A percentile compares a stretch with the other conserved stretches of the same genome.
phyloP scores from a whole-genome alignment of 768 basidiomycete species.

The Thelephora ganbajun region DNA sequence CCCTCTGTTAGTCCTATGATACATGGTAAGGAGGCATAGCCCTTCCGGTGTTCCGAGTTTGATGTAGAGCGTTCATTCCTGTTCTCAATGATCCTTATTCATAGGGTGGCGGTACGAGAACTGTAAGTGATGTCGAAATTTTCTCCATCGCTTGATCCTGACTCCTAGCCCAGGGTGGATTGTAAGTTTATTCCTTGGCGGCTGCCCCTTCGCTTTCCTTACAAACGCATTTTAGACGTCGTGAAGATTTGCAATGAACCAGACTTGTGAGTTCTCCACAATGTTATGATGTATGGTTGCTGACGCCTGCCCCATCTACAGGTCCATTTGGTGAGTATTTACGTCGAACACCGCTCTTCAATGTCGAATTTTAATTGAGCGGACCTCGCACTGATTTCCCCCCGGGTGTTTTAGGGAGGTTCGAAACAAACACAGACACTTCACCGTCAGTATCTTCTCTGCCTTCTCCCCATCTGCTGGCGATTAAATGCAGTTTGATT shows the following conservation, averaged over 20 bases:
- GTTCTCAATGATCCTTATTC: neutral
- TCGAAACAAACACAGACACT: constrained; percentile 69
- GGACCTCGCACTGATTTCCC: constrained; percentile 10
- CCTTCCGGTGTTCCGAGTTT: neutral
- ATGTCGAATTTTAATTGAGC: neutral
- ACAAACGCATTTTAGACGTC: constrained; percentile 34
- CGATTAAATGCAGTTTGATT: neutral
- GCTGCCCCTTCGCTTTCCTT: neutral
- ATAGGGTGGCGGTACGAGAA: constrained; percentile 53
- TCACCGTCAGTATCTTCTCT: constrained; percentile 43
- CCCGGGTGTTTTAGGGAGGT: constrained; percentile 56
- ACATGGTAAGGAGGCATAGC: constrained; percentile 28
- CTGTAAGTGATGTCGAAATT: constrained; percentile 34
- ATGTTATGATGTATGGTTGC: constrained; percentile 1
- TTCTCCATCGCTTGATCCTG: neutral
- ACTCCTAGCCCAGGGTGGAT: constrained; percentile 37
- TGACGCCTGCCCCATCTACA: constrained; percentile 16
- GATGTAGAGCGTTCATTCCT: neutral
- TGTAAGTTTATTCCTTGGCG: constrained; percentile 29
- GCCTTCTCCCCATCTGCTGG: neutral
- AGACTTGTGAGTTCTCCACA: constrained; percentile 49
- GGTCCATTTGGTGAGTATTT: constrained; percentile 65
- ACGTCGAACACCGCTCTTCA: neutral
- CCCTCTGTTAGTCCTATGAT: constrained; percentile 33
- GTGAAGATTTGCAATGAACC: constrained; percentile 57